These are phyloP conservation scores for Typha latifolia DNA, from an alignment of 176 grass and related monocot species.

Conservation along the genomic window DNA sequence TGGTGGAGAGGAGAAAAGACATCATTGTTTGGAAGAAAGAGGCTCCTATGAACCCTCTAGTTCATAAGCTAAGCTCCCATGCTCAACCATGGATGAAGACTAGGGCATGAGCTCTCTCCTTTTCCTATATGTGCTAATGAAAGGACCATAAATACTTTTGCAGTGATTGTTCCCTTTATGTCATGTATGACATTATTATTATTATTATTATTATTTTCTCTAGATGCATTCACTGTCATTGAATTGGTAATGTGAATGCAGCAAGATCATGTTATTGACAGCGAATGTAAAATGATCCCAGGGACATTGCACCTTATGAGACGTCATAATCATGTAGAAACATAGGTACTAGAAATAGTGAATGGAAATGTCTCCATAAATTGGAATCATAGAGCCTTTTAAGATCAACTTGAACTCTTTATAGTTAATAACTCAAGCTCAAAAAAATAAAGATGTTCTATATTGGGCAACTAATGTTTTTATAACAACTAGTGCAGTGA, in stretches of 20 bases:
- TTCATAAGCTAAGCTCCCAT: background rate
- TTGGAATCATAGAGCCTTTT: too few relatives aligned
- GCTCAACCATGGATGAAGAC: background rate
- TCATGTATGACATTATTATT: slow-evolving; percentile 7
- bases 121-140: background rate
- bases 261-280: background rate
- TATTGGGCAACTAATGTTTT: too few relatives aligned
- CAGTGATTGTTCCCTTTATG: background rate
- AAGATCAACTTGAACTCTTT: too few relatives aligned
- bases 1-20: background rate
- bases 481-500: too few relatives aligned
- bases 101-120: background rate
- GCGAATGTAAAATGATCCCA: background rate
- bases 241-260: background rate
- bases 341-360: background rate
- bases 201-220: too few relatives aligned
- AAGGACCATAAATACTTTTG: slow-evolving; percentile 3
- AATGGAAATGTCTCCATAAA: too few relatives aligned
- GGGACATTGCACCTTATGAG: background rate
- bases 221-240: background rate
- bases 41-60: background rate
- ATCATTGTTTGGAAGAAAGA: slow-evolving; percentile 2
- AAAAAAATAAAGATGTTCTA: too few relatives aligned
- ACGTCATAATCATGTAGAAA: background rate
- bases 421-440: too few relatives aligned